Evolutionary conservation across 169 alveolate genomes (phyloP).

Genomic region (Miamiensis avidus): DNA sequence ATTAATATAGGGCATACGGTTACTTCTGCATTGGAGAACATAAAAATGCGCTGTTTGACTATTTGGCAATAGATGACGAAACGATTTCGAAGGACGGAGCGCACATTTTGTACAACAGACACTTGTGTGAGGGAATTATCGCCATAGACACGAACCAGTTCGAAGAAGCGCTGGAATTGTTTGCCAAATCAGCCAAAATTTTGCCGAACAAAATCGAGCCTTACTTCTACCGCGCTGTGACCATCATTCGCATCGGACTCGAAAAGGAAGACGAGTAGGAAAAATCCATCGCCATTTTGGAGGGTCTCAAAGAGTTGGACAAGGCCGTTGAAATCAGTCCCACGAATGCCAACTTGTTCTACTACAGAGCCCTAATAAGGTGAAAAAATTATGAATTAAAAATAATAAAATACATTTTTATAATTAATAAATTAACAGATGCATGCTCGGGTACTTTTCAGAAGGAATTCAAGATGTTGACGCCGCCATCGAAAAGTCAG

Average conservation of each 20-base stretch:
- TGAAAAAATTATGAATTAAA: no score
- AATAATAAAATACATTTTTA: background rate
- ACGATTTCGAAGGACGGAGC: slow-evolving; percentile 4
- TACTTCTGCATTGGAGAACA: slow-evolving; percentile 34
- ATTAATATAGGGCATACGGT: slow-evolving; percentile 46
- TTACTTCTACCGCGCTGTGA: slow-evolving; percentile 31
- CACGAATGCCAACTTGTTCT: slow-evolving; percentile 36
- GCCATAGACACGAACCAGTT: slow-evolving; percentile 23
- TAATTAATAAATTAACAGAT: background rate
- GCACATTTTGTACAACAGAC: slow-evolving; percentile 24
- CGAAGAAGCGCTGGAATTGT: slow-evolving; percentile 24
- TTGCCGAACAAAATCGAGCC: slow-evolving; percentile 43
- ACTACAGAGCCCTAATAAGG: slow-evolving; percentile 32
- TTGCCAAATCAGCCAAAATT: slow-evolving; percentile 31
- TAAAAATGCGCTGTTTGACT: slow-evolving; percentile 41
- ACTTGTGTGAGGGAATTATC: slow-evolving; percentile 46
- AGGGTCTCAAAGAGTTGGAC: slow-evolving; percentile 32
- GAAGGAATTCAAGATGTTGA: slow-evolving; percentile 40
- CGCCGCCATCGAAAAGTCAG: slow-evolving; percentile 35
- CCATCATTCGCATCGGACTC: slow-evolving; percentile 28
- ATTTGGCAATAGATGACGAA: slow-evolving; percentile 23
- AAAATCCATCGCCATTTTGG: background rate
- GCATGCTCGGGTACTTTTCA: slow-evolving; percentile 18
- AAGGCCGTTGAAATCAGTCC: slow-evolving; percentile 27
- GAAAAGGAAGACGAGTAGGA: slow-evolving; percentile 14